These are phyloP conservation scores for Vigna angularis DNA, from an alignment of 306 rosid genomes.

Conservation along the genomic window DNA sequence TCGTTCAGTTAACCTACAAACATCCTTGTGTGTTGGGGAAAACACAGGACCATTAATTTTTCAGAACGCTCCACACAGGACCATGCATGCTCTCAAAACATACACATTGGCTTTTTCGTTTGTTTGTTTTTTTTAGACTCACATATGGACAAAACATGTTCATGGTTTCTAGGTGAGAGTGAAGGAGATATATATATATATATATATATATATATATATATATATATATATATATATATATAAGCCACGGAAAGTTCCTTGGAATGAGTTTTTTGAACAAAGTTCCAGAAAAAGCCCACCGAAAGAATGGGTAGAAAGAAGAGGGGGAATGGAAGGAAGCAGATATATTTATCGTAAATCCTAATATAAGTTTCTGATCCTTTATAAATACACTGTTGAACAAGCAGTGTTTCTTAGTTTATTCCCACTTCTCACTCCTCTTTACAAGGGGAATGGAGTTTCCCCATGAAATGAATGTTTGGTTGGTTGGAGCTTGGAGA, in stretches of 20 bases:
- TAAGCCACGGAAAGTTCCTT: conserved; percentile 57
- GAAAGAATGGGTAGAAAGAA: conserved; percentile 44
- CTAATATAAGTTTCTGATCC: conserved; percentile 32
- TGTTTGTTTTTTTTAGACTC: not conserved
- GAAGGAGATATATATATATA: not conserved
- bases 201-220: too few species aligned
- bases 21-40: conserved; percentile 52
- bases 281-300: conserved; percentile 42
- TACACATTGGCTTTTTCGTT: not conserved
- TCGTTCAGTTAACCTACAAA: conserved; percentile 48
- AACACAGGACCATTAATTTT: conserved; percentile 23
- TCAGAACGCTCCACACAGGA: conserved; percentile 7
- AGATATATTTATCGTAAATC: conserved; percentile 27
- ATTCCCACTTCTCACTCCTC: conserved; percentile 32
- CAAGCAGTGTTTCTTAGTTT: conserved; percentile 32
- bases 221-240: too few species aligned
- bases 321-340: not conserved
- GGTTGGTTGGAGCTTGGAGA: conserved; percentile 66
- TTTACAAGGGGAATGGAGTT: conserved; percentile 49
- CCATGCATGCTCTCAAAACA: conserved; percentile 19
- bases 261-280: conserved; percentile 61
- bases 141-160: conserved; percentile 56
- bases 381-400: conserved; percentile 51
- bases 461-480: conserved; percentile 85
- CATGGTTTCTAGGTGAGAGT: conserved; percentile 50